Percentiles rank a stretch among this genome's conserved stretches.
phyloP scores from a whole-genome alignment of 306 rosid species.

The Urtica urens region DNA sequence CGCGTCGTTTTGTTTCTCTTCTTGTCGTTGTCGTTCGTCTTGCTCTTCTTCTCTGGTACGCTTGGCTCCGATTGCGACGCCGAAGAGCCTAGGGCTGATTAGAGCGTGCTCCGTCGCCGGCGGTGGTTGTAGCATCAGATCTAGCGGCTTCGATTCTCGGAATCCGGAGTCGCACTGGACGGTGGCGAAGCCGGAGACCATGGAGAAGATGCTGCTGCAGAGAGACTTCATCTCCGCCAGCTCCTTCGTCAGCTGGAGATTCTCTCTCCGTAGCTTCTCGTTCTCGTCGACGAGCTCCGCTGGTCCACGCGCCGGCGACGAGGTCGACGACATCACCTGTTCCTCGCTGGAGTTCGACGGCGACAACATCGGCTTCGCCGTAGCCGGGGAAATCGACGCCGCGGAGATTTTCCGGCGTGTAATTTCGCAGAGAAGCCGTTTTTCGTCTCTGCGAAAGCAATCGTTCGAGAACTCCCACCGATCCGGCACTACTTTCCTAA shows the following conservation, averaged over 20 bases:
- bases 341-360: conserved; percentile 68
- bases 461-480: conserved; percentile 94
- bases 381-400: conserved; percentile 13
- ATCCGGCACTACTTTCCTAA: conserved; percentile 71
- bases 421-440: conserved; percentile 58
- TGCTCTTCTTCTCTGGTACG: background rate
- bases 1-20: conserved; percentile 8
- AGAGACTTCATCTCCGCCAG: conserved; percentile 60
- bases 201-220: conserved; percentile 52
- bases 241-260: conserved; percentile 50
- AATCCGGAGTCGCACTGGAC: conserved; percentile 28
- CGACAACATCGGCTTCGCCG: conserved; percentile 24
- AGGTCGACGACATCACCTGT: conserved; percentile 49
- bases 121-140: conserved; percentile 52
- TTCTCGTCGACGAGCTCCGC: conserved; percentile 70
- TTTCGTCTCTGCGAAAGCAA: conserved; percentile 53
- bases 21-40: conserved; percentile 24
- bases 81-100: background rate
- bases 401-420: conserved; percentile 57
- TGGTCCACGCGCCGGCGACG: conserved; percentile 45
- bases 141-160: conserved; percentile 31
- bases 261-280: conserved; percentile 66
- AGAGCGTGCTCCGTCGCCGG: conserved; percentile 23
- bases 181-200: conserved; percentile 49
- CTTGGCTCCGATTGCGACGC: conserved; percentile 14